Evolutionary conservation across 371 early-diverging fungal genomes (phyloP).

Genomic region (Parasitella parasitica): DNA sequence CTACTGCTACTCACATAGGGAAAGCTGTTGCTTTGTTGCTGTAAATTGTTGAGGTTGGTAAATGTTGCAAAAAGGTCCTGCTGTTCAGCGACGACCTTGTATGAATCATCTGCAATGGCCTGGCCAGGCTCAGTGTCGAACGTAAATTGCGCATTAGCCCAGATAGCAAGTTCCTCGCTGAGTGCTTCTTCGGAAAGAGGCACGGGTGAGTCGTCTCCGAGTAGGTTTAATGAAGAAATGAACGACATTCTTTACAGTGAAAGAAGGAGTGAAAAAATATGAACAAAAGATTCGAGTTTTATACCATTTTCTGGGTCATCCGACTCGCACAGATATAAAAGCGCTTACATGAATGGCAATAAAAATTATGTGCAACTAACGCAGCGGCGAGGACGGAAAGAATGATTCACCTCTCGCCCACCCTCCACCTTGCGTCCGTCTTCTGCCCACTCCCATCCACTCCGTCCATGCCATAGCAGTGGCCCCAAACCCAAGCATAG

Average conservation of each 20-base stretch:
- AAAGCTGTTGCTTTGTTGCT: neutral
- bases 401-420: too few species aligned
- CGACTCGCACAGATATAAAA: neutral
- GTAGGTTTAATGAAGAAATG: conserved; percentile 44
- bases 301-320: neutral
- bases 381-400: too few species aligned
- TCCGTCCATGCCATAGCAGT: too few species aligned
- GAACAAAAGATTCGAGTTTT: neutral
- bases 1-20: neutral
- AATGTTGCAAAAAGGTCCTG: conserved; percentile 14
- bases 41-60: neutral
- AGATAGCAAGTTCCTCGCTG: conserved; percentile 48
- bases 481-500: too few species aligned
- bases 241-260: conserved; percentile 35
- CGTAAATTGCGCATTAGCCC: conserved; percentile 76
- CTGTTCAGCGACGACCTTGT: conserved; percentile 9
- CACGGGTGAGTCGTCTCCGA: conserved; percentile 38
- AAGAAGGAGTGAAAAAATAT: neutral
- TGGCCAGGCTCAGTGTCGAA: conserved; percentile 58
- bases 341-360: neutral
- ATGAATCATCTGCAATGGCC: conserved; percentile 31
- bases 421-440: too few species aligned
- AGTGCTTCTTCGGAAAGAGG: conserved; percentile 40
- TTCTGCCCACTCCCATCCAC: too few species aligned
- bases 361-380: too few species aligned